Base-by-base conservation (phyloP, 1,139 yeast species). In the Yamadazyma diddensiae region DNA sequence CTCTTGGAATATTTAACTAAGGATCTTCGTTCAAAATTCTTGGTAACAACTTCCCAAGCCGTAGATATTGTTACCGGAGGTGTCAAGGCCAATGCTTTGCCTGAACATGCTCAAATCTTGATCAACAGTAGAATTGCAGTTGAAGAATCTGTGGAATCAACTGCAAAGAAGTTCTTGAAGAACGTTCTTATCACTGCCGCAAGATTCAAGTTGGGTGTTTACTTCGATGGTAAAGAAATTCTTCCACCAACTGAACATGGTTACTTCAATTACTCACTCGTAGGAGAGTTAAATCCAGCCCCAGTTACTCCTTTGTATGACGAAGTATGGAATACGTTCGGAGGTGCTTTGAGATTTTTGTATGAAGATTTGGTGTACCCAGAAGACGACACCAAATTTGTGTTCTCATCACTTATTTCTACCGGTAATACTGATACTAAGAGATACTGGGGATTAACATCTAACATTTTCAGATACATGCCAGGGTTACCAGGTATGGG, bases 61-160 rank as follows among this genome's bases (percentile, higher is more conserved):
- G 64, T 74, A 13, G 88, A 82, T 51, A 64, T 79, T 9, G 62
- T 82, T 32, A 46, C 56, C n/a, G 90, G 88, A 4, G 92, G 90
- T 17, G 73, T 71, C 26, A 82, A 82, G 53, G 62, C 77, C 23
- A 82, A 82, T 49, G 90, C 90, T 3, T 62, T 84, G 37, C 94
- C 94, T 1, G 94, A 84, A 49, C 69, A 64, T 41, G 82, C 74
- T 5, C 60, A 65, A 9, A 63, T 79, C 13, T 54, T 68, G 33
- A 65, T 82, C 30, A 79, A 81, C 53, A 76, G 77, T 39, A 65
- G 88, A 42, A 65, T 79, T 34, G 72, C 78, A 4, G 57, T 74
- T 12, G 82, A 75, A 37, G 69, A 72, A 25, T 42, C 65, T 9
- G 63, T 70, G 1, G 56, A 57, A 3, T 60, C 59, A 7, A 64